phyloP scores from a whole-genome alignment of 495 filamentous ascomycete genomes.

The Tuber magnatum region DNA sequence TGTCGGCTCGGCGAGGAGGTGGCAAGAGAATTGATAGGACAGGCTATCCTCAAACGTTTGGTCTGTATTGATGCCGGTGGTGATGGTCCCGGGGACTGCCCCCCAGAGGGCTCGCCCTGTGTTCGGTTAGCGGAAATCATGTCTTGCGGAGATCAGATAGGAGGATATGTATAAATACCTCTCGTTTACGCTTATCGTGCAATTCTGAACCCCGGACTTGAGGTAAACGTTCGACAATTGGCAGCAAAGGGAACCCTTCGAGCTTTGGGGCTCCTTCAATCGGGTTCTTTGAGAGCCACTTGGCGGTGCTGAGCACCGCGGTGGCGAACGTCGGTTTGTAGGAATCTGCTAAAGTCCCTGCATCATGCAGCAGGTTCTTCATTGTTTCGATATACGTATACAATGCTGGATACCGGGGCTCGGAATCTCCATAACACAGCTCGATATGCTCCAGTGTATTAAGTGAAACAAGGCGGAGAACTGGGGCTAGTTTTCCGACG shows the following conservation, averaged over 20 bases:
- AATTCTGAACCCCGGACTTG: constrained; percentile 19
- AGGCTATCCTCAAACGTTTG: constrained; percentile 26
- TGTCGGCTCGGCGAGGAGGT: constrained; percentile 1
- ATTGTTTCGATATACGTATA: constrained; percentile 31
- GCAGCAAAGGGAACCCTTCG: constrained; percentile 29
- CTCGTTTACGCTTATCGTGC: constrained; percentile 33
- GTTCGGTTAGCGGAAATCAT: constrained; percentile 1
- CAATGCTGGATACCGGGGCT: constrained; percentile 7
- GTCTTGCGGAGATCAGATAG: not conserved
- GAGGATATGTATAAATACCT: constrained; percentile 24
- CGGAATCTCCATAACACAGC: constrained; percentile 15
- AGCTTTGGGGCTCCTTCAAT: constrained; percentile 25
- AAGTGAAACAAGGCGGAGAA: constrained; percentile 33
- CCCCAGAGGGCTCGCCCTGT: constrained; percentile 15
- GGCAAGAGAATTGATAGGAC: constrained; percentile 11
- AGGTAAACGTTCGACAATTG: constrained; percentile 25
- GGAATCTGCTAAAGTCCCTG: constrained; percentile 19
- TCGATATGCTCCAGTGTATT: constrained; percentile 38
- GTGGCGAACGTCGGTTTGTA: constrained; percentile 24
- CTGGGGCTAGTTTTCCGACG: constrained; percentile 33
- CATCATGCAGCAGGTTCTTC: constrained; percentile 33
- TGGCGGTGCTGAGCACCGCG: constrained; percentile 19
- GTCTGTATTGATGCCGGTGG: constrained; percentile 12
- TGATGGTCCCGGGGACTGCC: constrained; percentile 5
- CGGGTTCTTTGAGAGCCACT: constrained; percentile 27